phyloP scores from a whole-genome alignment of 495 filamentous ascomycete genomes.

The Hypoxylon rickii region DNA sequence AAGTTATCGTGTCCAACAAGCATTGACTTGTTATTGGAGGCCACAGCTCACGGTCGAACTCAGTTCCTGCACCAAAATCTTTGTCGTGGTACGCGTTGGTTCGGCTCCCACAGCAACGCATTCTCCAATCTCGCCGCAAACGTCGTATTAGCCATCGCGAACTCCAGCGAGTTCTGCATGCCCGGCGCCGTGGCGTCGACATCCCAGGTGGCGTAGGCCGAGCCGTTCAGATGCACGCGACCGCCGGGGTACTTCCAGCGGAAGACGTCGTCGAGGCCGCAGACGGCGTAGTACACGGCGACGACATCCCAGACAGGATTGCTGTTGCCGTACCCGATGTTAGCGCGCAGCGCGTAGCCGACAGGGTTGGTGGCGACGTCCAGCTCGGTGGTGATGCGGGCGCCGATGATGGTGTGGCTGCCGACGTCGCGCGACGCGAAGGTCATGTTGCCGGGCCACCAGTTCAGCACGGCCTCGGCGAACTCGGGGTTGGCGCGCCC shows the following conservation, averaged over 20 bases:
- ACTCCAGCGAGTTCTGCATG: conserved; percentile 36
- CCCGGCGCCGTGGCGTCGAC: conserved; percentile 15
- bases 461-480: conserved; percentile 32
- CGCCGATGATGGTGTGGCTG: conserved; percentile 30
- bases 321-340: conserved; percentile 68
- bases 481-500: conserved; percentile 24
- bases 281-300: conserved; percentile 53
- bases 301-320: conserved; percentile 69
- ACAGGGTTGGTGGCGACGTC: conserved; percentile 35
- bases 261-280: conserved; percentile 38
- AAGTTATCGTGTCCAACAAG: no score
- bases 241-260: conserved; percentile 34
- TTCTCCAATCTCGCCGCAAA: conserved; percentile 34
- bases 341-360: conserved; percentile 31
- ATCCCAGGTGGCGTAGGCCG: conserved; percentile 33
- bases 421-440: conserved; percentile 38
- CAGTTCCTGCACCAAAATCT: conserved; percentile 23
- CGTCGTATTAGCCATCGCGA: conserved; percentile 30
- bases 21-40: no score
- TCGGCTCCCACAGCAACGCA: conserved; percentile 37
- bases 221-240: conserved; percentile 23
- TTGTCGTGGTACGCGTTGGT: conserved; percentile 1
- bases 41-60: background rate
- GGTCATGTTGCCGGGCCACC: conserved; percentile 35
- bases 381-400: conserved; percentile 31